These are phyloP conservation scores for Phylloporus sp. DNA, from an alignment of 768 basidiomycete species.

Conservation along the genomic window DNA sequence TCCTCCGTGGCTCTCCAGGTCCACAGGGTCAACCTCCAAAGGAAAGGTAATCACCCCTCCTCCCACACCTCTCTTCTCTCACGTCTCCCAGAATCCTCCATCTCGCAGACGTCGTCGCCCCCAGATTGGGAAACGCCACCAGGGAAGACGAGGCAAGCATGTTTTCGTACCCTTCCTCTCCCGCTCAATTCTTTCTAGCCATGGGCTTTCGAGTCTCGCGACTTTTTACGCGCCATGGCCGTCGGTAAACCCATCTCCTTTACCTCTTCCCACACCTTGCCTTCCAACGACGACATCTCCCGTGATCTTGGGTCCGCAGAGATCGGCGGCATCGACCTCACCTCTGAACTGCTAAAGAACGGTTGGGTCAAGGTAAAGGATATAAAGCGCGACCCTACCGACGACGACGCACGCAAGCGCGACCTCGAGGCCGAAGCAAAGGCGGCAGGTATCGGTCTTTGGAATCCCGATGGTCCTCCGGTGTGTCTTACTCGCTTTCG, in stretches of 20 bases:
- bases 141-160: constrained; percentile 80
- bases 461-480: constrained; percentile 78
- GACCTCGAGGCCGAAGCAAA: constrained; percentile 77
- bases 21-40: constrained; percentile 85
- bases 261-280: constrained; percentile 72
- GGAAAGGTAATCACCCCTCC: constrained; percentile 83
- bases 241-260: constrained; percentile 93
- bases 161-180: not conserved
- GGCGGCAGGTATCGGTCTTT: constrained; percentile 70
- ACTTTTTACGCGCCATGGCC: constrained; percentile 77
- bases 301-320: constrained; percentile 80
- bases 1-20: constrained; percentile 71
- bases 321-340: constrained; percentile 66
- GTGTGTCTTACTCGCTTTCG: constrained; percentile 30
- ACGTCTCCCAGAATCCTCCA: constrained; percentile 64
- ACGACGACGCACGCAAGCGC: constrained; percentile 67
- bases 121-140: constrained; percentile 74
- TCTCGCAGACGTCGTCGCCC: constrained; percentile 81
- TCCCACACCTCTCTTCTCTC: too few relatives aligned
- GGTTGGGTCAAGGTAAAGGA: constrained; percentile 97
- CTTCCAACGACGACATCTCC: constrained; percentile 66
- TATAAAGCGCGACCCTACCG: constrained; percentile 72
- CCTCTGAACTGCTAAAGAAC: constrained; percentile 69
- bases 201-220: constrained; percentile 90
- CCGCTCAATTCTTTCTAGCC: constrained; percentile 42